Evolutionary conservation across 345 rosid genomes (phyloP).

Genomic region (Populus pruinosa): DNA sequence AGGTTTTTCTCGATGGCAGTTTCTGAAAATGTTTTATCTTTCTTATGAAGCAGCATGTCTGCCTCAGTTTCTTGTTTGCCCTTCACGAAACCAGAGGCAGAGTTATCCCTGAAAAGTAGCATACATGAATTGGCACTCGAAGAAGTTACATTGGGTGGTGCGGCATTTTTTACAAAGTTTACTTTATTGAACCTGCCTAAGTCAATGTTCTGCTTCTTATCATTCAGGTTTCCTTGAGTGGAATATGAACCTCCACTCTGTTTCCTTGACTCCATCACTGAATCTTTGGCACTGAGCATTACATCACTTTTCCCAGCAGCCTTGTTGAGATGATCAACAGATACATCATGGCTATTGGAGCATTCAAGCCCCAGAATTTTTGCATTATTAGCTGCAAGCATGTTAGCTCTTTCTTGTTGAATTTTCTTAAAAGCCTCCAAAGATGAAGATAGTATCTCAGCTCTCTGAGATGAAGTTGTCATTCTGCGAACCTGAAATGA

Average conservation of each 20-base stretch:
- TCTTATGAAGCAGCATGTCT: constrained; percentile 40
- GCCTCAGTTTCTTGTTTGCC: constrained; percentile 49
- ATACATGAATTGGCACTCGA: constrained; percentile 27
- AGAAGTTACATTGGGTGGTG: constrained; percentile 26
- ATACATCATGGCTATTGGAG: constrained; percentile 21
- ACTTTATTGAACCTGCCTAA: constrained; percentile 37
- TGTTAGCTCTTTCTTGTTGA: constrained; percentile 57
- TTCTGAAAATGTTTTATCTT: constrained; percentile 40
- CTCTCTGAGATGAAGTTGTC: constrained; percentile 72
- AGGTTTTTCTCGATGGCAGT: constrained; percentile 33
- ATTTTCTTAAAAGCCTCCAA: constrained; percentile 69
- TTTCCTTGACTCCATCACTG: constrained; percentile 25
- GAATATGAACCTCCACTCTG: constrained; percentile 29
- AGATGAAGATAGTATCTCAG: constrained; percentile 71
- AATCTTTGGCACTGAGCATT: constrained; percentile 22
- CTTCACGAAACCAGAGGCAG: constrained; percentile 38
- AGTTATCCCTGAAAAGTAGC: constrained; percentile 34
- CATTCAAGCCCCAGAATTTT: constrained; percentile 29
- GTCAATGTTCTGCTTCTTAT: constrained; percentile 32
- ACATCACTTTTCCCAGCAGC: constrained; percentile 26
- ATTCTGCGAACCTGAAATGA: constrained; percentile 66
- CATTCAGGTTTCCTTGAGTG: constrained; percentile 21
- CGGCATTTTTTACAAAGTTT: constrained; percentile 27
- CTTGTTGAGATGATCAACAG: constrained; percentile 22
- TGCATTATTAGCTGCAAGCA: constrained; percentile 19